Evolutionary conservation across 441 rosid genomes (phyloP).

Genomic region (Populus trichocarpa): DNA sequence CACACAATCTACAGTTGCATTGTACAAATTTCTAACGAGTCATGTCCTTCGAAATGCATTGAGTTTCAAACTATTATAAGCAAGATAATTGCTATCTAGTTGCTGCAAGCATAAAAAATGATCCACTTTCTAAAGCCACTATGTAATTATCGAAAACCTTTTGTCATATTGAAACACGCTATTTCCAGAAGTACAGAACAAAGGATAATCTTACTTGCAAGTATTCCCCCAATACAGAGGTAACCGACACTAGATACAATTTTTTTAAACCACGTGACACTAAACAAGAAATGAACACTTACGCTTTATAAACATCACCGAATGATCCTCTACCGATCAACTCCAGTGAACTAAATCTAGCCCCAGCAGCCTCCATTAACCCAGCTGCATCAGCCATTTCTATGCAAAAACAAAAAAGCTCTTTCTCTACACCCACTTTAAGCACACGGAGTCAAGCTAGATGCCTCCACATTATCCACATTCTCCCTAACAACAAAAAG

Average conservation of each 20-base stretch:
- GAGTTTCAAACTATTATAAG: background rate
- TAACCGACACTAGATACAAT: background rate
- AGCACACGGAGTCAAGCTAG: slow-evolving; percentile 16
- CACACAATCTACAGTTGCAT: background rate
- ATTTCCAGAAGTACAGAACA: background rate
- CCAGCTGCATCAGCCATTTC: slow-evolving; percentile 84
- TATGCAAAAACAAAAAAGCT: slow-evolving; percentile 9
- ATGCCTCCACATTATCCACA: slow-evolving; percentile 24
- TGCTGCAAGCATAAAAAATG: background rate
- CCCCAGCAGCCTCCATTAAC: slow-evolving; percentile 77
- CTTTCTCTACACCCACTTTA: slow-evolving; percentile 19
- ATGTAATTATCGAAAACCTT: background rate
- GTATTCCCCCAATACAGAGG: background rate
- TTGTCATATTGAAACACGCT: background rate
- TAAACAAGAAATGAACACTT: slow-evolving; percentile 30
- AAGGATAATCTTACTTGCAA: background rate
- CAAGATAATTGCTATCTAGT: slow-evolving; percentile 1
- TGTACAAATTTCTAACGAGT: background rate
- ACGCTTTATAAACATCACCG: slow-evolving; percentile 99
- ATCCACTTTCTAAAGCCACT: background rate
- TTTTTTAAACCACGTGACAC: background rate
- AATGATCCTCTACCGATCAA: slow-evolving; percentile 97
- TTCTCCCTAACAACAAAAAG: slow-evolving; percentile 13
- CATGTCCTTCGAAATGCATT: background rate
- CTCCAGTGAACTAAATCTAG: slow-evolving; percentile 80